Percentiles rank a stretch among this genome's conserved stretches.
Conservation (phyloP, 495 filamentous ascomycete species). For the Niebla homalea region DNA sequence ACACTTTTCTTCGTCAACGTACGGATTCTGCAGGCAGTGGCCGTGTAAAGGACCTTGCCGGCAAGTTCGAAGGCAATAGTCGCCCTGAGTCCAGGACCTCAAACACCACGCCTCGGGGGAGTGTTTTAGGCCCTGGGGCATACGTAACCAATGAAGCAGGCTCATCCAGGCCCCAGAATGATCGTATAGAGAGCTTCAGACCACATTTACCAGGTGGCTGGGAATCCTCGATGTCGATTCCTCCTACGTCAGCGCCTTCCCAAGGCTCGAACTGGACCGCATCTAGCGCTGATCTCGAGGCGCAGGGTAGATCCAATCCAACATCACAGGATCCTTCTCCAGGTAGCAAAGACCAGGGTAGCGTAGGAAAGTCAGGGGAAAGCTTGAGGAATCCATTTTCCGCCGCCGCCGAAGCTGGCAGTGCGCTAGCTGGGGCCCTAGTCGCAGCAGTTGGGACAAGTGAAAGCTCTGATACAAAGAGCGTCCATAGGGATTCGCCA, state of each 20-base stretch:
- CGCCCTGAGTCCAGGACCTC: slow-evolving; percentile 19
- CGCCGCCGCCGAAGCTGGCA: slow-evolving; percentile 16
- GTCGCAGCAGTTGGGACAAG: slow-evolving; percentile 7
- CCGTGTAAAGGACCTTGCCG: slow-evolving; percentile 35
- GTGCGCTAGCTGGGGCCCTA: slow-evolving; percentile 12
- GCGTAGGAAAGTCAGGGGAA: neutral
- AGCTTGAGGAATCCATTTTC: slow-evolving; percentile 11
- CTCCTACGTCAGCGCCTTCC: slow-evolving; percentile 14
- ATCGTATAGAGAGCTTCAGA: slow-evolving; percentile 31
- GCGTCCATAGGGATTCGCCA: neutral
- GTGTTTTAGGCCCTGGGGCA: neutral
- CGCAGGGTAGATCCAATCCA: neutral
- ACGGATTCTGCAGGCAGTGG: slow-evolving; percentile 29
- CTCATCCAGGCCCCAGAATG: slow-evolving; percentile 19
- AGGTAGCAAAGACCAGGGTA: neutral
- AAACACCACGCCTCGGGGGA: slow-evolving; percentile 14
- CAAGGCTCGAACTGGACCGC: neutral
- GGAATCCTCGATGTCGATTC: slow-evolving; percentile 43
- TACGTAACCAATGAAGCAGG: slow-evolving; percentile 13
- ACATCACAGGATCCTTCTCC: neutral
- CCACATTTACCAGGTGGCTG: slow-evolving; percentile 53
- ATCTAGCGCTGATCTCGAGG: neutral
- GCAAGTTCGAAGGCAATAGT: slow-evolving; percentile 29
- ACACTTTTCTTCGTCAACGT: slow-evolving; percentile 7
- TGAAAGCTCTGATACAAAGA: neutral